phyloP scores from a whole-genome alignment of 768 basidiomycete genomes.

The Cystobasidiopsis lactophilus region DNA sequence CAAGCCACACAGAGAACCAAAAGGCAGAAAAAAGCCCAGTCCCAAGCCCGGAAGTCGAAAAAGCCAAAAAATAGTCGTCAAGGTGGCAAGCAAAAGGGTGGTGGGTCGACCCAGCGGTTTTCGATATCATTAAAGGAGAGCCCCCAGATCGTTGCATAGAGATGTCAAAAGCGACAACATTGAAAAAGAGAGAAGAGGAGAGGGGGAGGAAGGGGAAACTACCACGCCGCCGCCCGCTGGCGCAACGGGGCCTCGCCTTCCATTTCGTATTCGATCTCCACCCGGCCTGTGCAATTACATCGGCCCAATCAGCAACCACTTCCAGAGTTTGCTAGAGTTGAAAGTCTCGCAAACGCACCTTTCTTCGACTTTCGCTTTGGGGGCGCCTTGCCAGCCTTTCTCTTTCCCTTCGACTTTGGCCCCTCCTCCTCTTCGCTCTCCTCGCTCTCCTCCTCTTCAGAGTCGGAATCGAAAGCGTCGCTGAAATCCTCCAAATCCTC shows the following conservation, averaged over 20 bases:
- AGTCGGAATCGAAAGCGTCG: slow-evolving; percentile 28
- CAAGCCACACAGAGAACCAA: too few relatives aligned
- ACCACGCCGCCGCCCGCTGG: too few relatives aligned
- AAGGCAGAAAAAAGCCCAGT: too few relatives aligned
- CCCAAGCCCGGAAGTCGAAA: too few relatives aligned
- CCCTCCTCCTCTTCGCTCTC: slow-evolving; percentile 25
- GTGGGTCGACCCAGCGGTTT: too few relatives aligned
- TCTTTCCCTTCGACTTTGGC: slow-evolving; percentile 38
- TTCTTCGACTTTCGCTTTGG: slow-evolving; percentile 13
- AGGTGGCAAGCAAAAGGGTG: too few relatives aligned
- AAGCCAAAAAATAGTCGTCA: too few relatives aligned
- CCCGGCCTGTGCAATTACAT: slow-evolving; percentile 43
- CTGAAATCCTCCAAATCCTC: slow-evolving; percentile 29
- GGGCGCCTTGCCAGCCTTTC: slow-evolving; percentile 29
- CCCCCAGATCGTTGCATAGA: too few relatives aligned
- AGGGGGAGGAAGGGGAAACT: too few relatives aligned
- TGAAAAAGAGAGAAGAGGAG: too few relatives aligned
- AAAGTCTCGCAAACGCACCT: slow-evolving; percentile 11
- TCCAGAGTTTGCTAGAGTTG: not conserved
- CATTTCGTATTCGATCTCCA: slow-evolving; percentile 93
- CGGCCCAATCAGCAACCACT: slow-evolving; percentile 18
- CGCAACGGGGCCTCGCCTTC: slow-evolving; percentile 26
- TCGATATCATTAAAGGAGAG: too few relatives aligned
- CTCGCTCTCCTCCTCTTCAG: slow-evolving; percentile 26
- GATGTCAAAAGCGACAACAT: too few relatives aligned